These are phyloP conservation scores for Carex myosuroides DNA, from an alignment of 176 grass and related monocot species.

Conservation along the genomic window DNA sequence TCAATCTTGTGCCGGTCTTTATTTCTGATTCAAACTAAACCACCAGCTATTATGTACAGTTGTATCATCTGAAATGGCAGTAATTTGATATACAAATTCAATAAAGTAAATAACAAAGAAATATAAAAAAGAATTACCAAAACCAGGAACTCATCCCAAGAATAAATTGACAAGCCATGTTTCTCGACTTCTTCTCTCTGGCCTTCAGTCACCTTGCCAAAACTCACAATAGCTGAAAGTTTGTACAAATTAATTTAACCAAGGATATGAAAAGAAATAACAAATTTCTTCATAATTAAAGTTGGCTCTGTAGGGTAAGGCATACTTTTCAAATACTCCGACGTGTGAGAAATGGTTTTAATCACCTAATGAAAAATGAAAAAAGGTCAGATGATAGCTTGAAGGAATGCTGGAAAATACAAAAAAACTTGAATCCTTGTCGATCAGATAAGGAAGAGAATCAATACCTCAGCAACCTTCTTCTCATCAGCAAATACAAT, in stretches of 20 bases:
- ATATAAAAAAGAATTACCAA: constrained; percentile 35
- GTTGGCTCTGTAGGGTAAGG: background rate
- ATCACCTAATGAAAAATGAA: constrained; percentile 39
- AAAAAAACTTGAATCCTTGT: background rate
- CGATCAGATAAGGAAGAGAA: background rate
- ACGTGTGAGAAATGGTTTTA: constrained; percentile 60
- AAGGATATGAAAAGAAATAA: background rate
- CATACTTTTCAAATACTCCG: constrained; percentile 78
- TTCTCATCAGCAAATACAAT: constrained; percentile 74
- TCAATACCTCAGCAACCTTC: constrained; percentile 60
- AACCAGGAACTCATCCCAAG: constrained; percentile 84
- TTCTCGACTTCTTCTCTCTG: constrained; percentile 63
- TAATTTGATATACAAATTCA: background rate
- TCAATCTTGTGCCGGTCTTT: background rate
- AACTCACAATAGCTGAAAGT: constrained; percentile 66
- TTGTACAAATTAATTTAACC: background rate
- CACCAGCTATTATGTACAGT: background rate
- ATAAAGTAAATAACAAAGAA: constrained; percentile 2
- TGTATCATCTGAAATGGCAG: background rate
- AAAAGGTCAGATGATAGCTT: constrained; percentile 2
- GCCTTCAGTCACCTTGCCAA: constrained; percentile 68
- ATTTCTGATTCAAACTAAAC: background rate
- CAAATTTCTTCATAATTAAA: background rate
- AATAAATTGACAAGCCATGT: constrained; percentile 59
- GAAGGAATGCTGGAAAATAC: background rate